Base-by-base conservation (phyloP, 371 early-diverging fungal genomes). In the Circinella umbellata region DNA sequence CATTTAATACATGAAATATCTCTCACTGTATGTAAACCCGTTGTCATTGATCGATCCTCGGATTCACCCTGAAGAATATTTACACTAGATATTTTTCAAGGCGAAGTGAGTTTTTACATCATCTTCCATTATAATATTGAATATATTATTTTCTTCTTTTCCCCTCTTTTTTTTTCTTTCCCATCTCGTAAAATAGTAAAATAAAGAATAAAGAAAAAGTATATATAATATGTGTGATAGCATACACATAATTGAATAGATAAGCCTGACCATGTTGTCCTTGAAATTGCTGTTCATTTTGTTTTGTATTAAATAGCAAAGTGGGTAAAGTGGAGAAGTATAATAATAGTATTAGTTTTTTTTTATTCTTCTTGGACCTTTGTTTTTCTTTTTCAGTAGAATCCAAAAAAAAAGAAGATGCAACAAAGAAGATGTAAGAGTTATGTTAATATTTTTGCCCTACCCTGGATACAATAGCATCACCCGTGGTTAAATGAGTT, bases 401-500 rank as follows among this genome's bases (percentile, higher is more conserved):
- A 57, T 27, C 2, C 27, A 27, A 27, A 27, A 27, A 27, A 27
- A 27, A 42, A 42, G 3, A 42, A 42, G 42, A 3, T 9, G 34
- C 62, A 46, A 61, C 27, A 61, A 46, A 53, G 53, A 51, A 51
- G 42, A 42, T 42, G 51, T 51, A 47, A 11, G 47, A 11, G 47
- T 47, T 47, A 11, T 47, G 3, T n/a, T n/a, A n/a, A 13, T 64
- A 7, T 4, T 27, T 27, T 27, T 27, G 27, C 27, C 68, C 42
- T 83, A 90, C 92, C 82, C 84, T 91, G 15, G 92, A 92, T 47
- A 91, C 73, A 54, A 93, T 83, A 53, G 83, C 84, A 15, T 89
- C 88, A n/a, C 62, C 75, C 37, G 92, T 88, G 14, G 91, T 85
- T 20, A 94, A 80, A 69, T 93, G 94, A 17, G 90, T 94, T 69